Evolutionary conservation across 768 basidiomycete species (phyloP), one percentile per base, ranked within the genome.

Genomic region (Grammothele lineata): DNA sequence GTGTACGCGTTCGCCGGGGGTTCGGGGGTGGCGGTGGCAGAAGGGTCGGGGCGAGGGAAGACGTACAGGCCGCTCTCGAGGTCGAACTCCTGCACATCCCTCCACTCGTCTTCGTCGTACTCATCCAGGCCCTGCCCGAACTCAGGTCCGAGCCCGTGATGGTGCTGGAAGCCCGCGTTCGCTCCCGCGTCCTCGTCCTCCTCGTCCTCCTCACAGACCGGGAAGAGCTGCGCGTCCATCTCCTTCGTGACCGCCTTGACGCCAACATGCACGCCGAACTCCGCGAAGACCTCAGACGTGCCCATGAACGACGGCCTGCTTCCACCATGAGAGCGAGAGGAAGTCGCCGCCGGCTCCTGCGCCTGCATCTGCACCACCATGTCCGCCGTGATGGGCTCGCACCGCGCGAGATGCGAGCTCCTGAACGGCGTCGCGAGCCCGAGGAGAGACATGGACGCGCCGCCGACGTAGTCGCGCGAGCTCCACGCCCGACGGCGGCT

Each of bases 401-500:
- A 60, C 10, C 63, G 59, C 23, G 48, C 63, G n/a, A 85, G 70
- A 1, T 75, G 75, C 14, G 81, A 83, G 46, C 74, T 73, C 19
- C 58, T 67, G 51, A 70, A 62, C 0, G 83, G 81, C 37, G 66
- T 68, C 10, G 76, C 71, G 43, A 85, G 69, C 1, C 73, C 76
- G 45, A 79, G 33, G 27, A 71, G 67, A 11, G 62, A 55, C 19
- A 68, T 52, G 2, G 61, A 59, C 15, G 66, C 63, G 8, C 65
- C 55, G 40, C 66, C 64, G 40, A 72, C 58, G 49, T 76, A 69
- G 17, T 72, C 70, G 27, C 74, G 68, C 51, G 77, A 78, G 44
- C 78, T 70, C 85, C 85, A 88, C 6, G 85, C 85, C 9, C 83
- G 71, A 24, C 86, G 72, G 32, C 77, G 71, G 26, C 78, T 76